Conservation (phyloP, 345 rosid genomes). For the Hibiscus trionum region DNA sequence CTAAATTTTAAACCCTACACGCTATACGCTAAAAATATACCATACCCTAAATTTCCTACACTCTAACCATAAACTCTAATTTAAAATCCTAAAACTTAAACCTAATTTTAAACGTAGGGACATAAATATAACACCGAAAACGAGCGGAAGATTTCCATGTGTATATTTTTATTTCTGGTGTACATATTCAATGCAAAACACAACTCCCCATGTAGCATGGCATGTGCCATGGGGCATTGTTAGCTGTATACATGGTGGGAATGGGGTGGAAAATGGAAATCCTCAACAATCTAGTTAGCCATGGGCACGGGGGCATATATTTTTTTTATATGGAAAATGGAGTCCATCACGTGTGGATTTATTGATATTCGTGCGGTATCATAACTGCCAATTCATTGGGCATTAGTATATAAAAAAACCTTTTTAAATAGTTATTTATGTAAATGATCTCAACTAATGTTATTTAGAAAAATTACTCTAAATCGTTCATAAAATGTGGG, state of each 20-base stretch:
- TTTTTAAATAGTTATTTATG: no score
- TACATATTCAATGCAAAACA: background rate
- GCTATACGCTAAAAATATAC: no score
- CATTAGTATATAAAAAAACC: no score
- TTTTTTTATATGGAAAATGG: background rate
- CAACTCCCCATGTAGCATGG: background rate
- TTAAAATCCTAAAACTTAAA: no score
- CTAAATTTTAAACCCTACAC: no score
- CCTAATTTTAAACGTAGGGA: no score
- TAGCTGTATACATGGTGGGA: background rate
- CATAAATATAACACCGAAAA: no score
- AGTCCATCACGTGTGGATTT: conserved; percentile 3
- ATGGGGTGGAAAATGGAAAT: background rate
- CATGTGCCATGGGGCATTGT: background rate
- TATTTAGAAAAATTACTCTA: no score
- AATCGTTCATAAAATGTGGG: no score
- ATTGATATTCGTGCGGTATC: conserved; percentile 5
- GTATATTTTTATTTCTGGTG: background rate
- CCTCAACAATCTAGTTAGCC: background rate
- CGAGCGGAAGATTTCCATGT: background rate
- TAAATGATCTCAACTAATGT: no score
- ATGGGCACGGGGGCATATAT: background rate
- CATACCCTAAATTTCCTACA: no score
- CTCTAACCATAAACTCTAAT: no score
- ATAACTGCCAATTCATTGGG: background rate